A percentile compares a stretch with the other conserved stretches of the same genome.
Conservation (phyloP, 129 eudicot genomes). For the Solidago caesia region DNA sequence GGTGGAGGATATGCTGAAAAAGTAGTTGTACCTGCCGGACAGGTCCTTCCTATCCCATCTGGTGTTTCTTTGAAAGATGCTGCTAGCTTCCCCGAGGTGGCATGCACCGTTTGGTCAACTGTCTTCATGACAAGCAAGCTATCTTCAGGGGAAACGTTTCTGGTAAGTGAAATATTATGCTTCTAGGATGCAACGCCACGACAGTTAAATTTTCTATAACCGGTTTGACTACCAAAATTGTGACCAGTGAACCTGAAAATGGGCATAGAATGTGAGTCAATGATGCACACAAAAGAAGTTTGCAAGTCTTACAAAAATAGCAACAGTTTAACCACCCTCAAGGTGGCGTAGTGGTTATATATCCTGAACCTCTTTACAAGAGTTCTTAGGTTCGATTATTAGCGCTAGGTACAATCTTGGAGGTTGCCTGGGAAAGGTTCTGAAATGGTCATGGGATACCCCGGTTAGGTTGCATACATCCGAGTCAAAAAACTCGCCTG, state of each 20-base stretch:
- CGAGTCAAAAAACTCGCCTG: no score
- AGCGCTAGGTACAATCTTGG: no score
- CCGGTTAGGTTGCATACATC: no score
- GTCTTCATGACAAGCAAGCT: constrained; percentile 91
- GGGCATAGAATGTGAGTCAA: background rate
- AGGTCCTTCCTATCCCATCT: constrained; percentile 84
- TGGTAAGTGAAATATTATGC: constrained; percentile 47
- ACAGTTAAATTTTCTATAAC: background rate
- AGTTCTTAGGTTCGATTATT: no score
- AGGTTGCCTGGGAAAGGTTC: no score
- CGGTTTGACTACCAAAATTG: background rate
- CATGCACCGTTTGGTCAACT: constrained; percentile 97
- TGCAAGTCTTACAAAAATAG: background rate
- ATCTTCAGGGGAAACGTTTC: constrained; percentile 76
- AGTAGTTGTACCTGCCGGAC: constrained; percentile 83
- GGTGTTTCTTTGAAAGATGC: constrained; percentile 91
- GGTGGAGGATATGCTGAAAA: constrained; percentile 96
- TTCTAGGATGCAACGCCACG: background rate
- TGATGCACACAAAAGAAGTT: background rate
- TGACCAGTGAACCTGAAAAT: background rate
- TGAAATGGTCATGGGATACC: no score
- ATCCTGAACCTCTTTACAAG: no score
- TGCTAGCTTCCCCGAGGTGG: constrained; percentile 96
- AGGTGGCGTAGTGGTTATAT: no score
- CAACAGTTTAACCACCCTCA: background rate